These are phyloP conservation scores for Calonectria pseudoturangicola DNA, from an alignment of 2,329 filamentous ascomycete genomes.

Conservation along the genomic window DNA sequence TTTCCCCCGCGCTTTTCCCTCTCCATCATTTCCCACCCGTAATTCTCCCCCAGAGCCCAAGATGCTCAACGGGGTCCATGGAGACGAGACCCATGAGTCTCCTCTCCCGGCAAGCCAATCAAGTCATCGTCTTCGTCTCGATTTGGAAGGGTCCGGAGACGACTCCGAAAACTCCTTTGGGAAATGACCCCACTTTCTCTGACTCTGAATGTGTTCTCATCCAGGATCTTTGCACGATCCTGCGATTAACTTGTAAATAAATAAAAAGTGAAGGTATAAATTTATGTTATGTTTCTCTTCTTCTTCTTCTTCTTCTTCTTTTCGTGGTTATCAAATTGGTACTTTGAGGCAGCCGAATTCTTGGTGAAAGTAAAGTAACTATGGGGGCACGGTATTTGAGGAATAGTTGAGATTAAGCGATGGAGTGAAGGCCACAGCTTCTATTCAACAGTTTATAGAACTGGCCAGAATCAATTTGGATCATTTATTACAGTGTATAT, in stretches of 20 bases:
- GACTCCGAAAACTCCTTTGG: conserved; percentile 52
- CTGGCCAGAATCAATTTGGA: neutral
- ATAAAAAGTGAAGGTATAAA: too few relatives aligned
- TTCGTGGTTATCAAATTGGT: too few relatives aligned
- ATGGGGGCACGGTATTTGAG: too few relatives aligned
- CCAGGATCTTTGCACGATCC: too few relatives aligned
- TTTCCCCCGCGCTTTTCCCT: neutral
- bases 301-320: too few relatives aligned
- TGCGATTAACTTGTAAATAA: too few relatives aligned
- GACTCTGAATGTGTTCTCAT: neutral
- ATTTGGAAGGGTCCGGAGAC: conserved; percentile 49
- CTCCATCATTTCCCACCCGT: neutral
- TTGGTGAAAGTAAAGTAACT: too few relatives aligned
- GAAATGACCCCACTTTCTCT: neutral
- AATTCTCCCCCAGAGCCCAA: neutral
- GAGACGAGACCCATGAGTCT: neutral
- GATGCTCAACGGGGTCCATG: neutral
- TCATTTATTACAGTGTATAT: neutral
- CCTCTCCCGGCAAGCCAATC: conserved; percentile 42
- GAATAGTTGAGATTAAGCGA: neutral
- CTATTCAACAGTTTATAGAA: neutral
- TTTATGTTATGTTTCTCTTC: too few relatives aligned
- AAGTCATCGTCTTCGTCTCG: conserved; percentile 25
- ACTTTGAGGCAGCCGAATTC: too few relatives aligned
- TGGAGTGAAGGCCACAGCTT: neutral